Conservation (phyloP, 83 land plant species). For the Larix sibirica region DNA sequence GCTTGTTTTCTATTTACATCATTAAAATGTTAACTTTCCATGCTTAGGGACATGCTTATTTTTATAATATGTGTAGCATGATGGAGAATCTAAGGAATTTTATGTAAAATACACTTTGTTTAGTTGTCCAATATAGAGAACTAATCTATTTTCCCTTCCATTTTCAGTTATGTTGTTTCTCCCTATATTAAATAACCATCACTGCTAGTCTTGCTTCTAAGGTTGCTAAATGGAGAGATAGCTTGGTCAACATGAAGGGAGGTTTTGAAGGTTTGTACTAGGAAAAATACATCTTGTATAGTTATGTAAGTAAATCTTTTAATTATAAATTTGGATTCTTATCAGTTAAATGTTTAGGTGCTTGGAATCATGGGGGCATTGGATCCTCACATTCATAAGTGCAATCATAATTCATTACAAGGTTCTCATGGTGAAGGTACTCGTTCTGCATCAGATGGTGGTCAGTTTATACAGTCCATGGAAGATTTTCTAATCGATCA, state of each 20-base stretch:
- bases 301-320: not conserved
- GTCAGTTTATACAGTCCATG: constrained; percentile 77
- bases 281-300: not conserved
- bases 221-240: constrained; percentile 89
- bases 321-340: not conserved
- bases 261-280: constrained; percentile 76
- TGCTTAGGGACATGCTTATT: not conserved
- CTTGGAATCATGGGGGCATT: constrained; percentile 97
- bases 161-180: constrained; percentile 82
- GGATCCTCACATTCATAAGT: constrained; percentile 91
- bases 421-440: constrained; percentile 82
- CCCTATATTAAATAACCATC: constrained; percentile 90
- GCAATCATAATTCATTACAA: constrained; percentile 74
- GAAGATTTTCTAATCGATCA: constrained; percentile 85
- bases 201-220: constrained; percentile 81
- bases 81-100: not conserved
- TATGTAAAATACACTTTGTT: not conserved
- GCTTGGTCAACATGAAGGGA: constrained; percentile 92
- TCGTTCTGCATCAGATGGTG: constrained; percentile 68
- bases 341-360: constrained; percentile 49
- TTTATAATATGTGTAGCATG: not conserved
- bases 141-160: constrained; percentile 3
- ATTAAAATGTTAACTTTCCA: not conserved
- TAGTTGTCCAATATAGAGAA: not conserved
- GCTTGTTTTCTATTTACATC: not conserved